Percentiles rank a stretch among this genome's conserved stretches.
These are phyloP conservation scores for Fusarium palustre DNA, from an alignment of 2,329 filamentous ascomycete genomes.

Conservation along the genomic window DNA sequence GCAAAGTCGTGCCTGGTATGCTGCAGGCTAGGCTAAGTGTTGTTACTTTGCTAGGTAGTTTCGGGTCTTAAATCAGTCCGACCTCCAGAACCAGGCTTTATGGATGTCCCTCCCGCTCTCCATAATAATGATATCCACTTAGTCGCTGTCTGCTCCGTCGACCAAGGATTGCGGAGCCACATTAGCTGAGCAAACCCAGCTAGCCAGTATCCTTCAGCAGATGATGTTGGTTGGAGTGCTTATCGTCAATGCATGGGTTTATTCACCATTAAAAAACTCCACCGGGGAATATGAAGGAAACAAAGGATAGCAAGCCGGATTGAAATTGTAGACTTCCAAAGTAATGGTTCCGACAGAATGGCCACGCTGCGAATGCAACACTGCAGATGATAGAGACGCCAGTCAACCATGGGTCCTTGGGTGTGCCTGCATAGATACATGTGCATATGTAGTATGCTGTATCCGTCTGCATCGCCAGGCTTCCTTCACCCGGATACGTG, in stretches of 20 bases:
- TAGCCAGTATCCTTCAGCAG: slow-evolving; percentile 17
- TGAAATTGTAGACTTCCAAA: not conserved
- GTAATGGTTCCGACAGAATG: slow-evolving; percentile 7
- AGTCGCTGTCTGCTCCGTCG: slow-evolving; percentile 31
- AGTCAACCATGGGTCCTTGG: slow-evolving; percentile 19
- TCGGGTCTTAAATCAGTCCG: slow-evolving; percentile 25
- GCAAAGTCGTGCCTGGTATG: slow-evolving; percentile 24
- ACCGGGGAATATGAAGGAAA: slow-evolving; percentile 9
- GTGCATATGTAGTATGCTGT: slow-evolving; percentile 22
- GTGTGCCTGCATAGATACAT: slow-evolving; percentile 22
- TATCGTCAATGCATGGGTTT: slow-evolving; percentile 1
- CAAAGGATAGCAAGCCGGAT: not conserved
- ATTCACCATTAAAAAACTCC: not conserved
- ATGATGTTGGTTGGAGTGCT: slow-evolving; percentile 17
- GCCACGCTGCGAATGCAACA: slow-evolving; percentile 29
- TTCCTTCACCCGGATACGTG: slow-evolving; percentile 23
- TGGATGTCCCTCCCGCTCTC: slow-evolving; percentile 31
- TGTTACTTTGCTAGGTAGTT: slow-evolving; percentile 15
- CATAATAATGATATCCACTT: slow-evolving; percentile 37
- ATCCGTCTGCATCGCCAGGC: slow-evolving; percentile 26
- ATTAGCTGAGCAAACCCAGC: slow-evolving; percentile 24
- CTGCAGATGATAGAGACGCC: slow-evolving; percentile 30
- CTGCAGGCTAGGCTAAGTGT: slow-evolving; percentile 16
- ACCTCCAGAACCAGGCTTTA: slow-evolving; percentile 25
- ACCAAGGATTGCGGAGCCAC: slow-evolving; percentile 26